Percentiles rank a stretch among this genome's conserved stretches.
phyloP scores from a whole-genome alignment of 2,329 filamentous ascomycete genomes.

The Fusarium albidum region DNA sequence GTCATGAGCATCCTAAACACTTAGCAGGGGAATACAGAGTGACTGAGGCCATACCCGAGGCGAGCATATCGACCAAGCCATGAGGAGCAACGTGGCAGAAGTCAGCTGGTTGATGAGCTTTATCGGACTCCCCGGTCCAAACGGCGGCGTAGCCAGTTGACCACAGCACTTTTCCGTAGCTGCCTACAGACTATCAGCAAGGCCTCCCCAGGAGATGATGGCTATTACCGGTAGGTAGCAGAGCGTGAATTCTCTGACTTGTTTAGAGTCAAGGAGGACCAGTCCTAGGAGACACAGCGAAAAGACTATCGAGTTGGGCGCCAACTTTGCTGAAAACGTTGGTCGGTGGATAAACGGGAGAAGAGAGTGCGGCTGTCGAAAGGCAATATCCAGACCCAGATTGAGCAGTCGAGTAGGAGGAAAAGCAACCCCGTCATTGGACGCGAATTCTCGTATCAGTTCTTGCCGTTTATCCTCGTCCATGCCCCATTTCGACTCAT shows the following conservation, averaged over 20 bases:
- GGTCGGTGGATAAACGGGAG: constrained; percentile 11
- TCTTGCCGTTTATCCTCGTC: constrained; percentile 6
- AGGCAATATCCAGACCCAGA: not conserved
- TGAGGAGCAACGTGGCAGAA: not conserved
- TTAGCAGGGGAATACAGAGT: too few species aligned
- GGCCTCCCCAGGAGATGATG: too few species aligned
- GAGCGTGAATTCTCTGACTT: not conserved
- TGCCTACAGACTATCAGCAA: not conserved
- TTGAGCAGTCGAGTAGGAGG: not conserved
- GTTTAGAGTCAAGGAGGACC: not conserved
- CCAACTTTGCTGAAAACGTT: constrained; percentile 5
- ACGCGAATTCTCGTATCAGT: not conserved
- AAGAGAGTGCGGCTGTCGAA: constrained; percentile 4
- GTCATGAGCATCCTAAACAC: too few species aligned
- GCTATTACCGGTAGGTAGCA: too few species aligned
- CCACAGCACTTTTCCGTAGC: constrained; percentile 4
- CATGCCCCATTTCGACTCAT: constrained; percentile 5
- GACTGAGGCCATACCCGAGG: not conserved
- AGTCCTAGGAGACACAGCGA: constrained; percentile 2
- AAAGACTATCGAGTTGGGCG: not conserved
- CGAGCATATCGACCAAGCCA: constrained; percentile 11
- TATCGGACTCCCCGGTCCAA: not conserved
- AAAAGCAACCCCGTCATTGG: not conserved
- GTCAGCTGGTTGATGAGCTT: not conserved
- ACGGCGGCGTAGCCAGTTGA: not conserved